Conservation (phyloP, 2,329 filamentous ascomycete species). For the Fusarium coffeatum region DNA sequence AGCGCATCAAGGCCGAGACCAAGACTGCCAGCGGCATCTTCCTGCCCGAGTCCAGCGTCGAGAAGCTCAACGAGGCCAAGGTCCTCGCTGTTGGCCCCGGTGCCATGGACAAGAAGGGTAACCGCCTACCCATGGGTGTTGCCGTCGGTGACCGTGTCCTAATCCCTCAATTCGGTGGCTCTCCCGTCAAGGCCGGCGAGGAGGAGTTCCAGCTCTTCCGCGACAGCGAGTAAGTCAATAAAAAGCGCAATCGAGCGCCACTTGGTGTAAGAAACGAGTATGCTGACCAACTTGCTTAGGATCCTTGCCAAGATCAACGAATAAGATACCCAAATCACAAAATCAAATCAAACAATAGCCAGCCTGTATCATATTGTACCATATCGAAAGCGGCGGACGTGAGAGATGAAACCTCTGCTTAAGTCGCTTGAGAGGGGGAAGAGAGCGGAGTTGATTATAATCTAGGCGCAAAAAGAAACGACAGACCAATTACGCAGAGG, state of each 20-base stretch:
- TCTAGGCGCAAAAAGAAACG: slow-evolving; percentile 32
- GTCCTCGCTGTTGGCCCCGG: slow-evolving; percentile 96
- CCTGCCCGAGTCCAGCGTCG: slow-evolving; percentile 94
- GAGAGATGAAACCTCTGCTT: slow-evolving; percentile 28
- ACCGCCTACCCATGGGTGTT: slow-evolving; percentile 87
- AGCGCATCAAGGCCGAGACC: slow-evolving; percentile 96
- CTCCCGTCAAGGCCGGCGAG: slow-evolving; percentile 95
- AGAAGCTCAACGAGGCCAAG: slow-evolving; percentile 98
- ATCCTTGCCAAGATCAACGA: slow-evolving; percentile 99
- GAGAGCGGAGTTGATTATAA: slow-evolving; percentile 39
- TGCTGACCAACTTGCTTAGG: slow-evolving; percentile 60
- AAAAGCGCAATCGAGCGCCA: not conserved
- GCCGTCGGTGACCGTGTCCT: slow-evolving; percentile 88
- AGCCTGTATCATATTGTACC: slow-evolving; percentile 53
- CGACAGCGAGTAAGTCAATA: slow-evolving; percentile 92
- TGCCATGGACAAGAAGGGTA: slow-evolving; percentile 86
- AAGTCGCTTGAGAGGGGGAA: slow-evolving; percentile 16
- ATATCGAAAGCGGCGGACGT: slow-evolving; percentile 44
- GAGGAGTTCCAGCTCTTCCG: slow-evolving; percentile 97
- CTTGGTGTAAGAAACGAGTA: not conserved
- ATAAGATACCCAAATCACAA: slow-evolving; percentile 59
- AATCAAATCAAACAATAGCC: slow-evolving; percentile 29
- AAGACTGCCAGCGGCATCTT: slow-evolving; percentile 98
- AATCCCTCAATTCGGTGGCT: slow-evolving; percentile 96
- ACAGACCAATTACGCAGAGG: slow-evolving; percentile 30